Conservation (phyloP, 2,329 filamentous ascomycete genomes). For the Ophiostoma tasmaniense region DNA sequence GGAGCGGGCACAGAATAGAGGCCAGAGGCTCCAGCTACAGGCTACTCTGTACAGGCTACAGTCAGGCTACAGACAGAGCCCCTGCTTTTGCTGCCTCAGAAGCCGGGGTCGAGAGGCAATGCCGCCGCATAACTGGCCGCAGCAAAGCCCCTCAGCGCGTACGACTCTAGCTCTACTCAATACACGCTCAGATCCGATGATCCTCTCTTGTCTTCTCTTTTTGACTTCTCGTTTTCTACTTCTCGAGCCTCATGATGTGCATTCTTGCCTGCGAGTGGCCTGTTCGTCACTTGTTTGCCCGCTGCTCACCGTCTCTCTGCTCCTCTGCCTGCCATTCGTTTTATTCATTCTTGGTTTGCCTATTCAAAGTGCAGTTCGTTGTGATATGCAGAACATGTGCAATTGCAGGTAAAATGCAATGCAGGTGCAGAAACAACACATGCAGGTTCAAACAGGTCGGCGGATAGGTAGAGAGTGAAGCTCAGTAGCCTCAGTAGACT, state of each 20-base stretch:
- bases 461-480: neutral
- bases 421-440: neutral
- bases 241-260: no score
- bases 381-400: neutral
- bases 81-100: neutral
- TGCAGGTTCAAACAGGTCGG: neutral
- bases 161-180: neutral
- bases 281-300: neutral
- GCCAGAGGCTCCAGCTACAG: neutral
- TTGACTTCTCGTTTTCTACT: no score
- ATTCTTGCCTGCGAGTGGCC: neutral
- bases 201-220: neutral
- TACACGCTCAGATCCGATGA: no score
- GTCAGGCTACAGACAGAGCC: neutral
- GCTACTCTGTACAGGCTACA: neutral
- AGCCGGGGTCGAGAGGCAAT: constrained; percentile 6
- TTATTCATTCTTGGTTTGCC: neutral
- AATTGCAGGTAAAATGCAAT: no score
- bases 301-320: neutral
- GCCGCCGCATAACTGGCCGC: constrained; percentile 17
- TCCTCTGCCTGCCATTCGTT: neutral
- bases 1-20: neutral
- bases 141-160: constrained; percentile 5
- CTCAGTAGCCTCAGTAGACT: neutral
- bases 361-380: neutral